These are phyloP conservation scores for Yamadazyma laniorum DNA, from an alignment of 805 yeast genomes.

Conservation along the genomic window DNA sequence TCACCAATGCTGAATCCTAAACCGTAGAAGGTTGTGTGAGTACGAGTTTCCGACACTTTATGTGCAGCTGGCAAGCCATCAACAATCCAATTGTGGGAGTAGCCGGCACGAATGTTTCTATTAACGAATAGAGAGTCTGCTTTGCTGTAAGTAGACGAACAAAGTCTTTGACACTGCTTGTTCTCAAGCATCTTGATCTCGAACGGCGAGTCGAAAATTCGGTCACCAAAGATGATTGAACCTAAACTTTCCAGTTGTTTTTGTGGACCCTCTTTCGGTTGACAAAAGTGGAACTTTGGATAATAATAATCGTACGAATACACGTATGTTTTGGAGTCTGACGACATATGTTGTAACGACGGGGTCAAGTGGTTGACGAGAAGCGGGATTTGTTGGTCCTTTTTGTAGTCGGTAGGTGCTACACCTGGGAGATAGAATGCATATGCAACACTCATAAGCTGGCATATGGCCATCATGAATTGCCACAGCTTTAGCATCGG, in stretches of 20 bases:
- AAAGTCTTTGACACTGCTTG: slow-evolving; percentile 64
- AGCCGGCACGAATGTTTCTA: slow-evolving; percentile 76
- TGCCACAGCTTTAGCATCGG: slow-evolving; percentile 1
- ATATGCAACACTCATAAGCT: slow-evolving; percentile 3
- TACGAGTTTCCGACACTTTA: slow-evolving; percentile 52
- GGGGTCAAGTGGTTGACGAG: slow-evolving; percentile 92
- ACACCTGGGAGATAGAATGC: slow-evolving; percentile 95
- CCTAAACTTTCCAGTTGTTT: slow-evolving; percentile 90
- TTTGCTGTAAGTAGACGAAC: slow-evolving; percentile 58
- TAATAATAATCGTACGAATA: slow-evolving; percentile 83
- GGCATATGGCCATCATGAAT: slow-evolving; percentile 3
- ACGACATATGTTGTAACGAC: slow-evolving; percentile 43
- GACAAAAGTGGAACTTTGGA: slow-evolving; percentile 79
- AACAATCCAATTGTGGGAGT: slow-evolving; percentile 85
- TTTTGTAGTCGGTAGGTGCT: slow-evolving; percentile 84
- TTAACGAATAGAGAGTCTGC: slow-evolving; percentile 74
- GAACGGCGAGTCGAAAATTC: slow-evolving; percentile 92
- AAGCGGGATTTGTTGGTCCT: slow-evolving; percentile 71
- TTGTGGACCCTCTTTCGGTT: slow-evolving; percentile 61
- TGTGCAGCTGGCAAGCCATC: slow-evolving; percentile 95
- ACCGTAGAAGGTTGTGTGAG: slow-evolving; percentile 64
- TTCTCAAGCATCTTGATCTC: slow-evolving; percentile 74
- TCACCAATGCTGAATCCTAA: slow-evolving; percentile 80
- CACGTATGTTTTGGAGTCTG: slow-evolving; percentile 49
- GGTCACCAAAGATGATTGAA: slow-evolving; percentile 90